These are phyloP conservation scores for Fraxinus dipetala DNA, from an alignment of 305 asterid genomes.

Conservation along the genomic window DNA sequence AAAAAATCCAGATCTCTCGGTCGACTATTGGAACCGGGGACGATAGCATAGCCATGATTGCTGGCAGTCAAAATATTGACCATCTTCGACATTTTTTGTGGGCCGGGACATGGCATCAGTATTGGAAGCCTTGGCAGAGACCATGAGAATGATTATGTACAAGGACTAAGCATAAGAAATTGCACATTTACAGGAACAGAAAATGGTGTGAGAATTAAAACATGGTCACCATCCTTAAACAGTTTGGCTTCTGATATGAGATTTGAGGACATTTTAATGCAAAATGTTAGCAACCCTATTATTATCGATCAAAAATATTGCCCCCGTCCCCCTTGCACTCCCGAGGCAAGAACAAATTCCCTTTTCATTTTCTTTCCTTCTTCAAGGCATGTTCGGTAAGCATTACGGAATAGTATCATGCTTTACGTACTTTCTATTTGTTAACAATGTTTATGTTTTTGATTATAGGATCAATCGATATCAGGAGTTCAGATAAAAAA, in stretches of 20 bases:
- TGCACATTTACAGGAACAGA: constrained; percentile 45
- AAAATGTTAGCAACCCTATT: constrained; percentile 49
- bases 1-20: constrained; percentile 30
- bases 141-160: constrained; percentile 43
- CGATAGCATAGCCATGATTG: constrained; percentile 59
- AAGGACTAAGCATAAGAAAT: constrained; percentile 41
- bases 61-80: constrained; percentile 43
- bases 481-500: constrained; percentile 53
- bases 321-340: constrained; percentile 35
- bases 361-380: not conserved
- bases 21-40: constrained; percentile 53
- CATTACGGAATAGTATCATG: not conserved
- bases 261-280: constrained; percentile 42
- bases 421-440: not conserved
- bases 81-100: constrained; percentile 42
- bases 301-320: constrained; percentile 66
- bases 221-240: constrained; percentile 56
- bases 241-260: constrained; percentile 43
- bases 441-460: not conserved
- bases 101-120: constrained; percentile 76
- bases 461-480: constrained; percentile 1
- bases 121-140: constrained; percentile 55
- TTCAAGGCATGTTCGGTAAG: not conserved
- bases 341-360: constrained; percentile 20
- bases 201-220: constrained; percentile 72